These are phyloP conservation scores for Gossypium schwendimanii DNA, from an alignment of 441 rosid species.

Conservation along the genomic window DNA sequence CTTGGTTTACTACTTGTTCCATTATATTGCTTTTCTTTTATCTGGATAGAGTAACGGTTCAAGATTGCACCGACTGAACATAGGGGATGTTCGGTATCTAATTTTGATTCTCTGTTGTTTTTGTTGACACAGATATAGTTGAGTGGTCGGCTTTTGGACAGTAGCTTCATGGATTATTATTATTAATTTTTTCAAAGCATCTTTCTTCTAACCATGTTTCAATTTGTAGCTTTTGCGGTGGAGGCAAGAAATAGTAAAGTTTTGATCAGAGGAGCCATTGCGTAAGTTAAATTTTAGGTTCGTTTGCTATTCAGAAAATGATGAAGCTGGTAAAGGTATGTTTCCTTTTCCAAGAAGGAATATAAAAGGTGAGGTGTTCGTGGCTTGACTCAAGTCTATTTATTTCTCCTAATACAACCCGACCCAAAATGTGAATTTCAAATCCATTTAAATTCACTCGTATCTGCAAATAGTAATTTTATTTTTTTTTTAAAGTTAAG, in stretches of 20 bases:
- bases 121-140: slow-evolving; percentile 38
- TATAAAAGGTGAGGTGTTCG: neutral
- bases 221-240: slow-evolving; percentile 31
- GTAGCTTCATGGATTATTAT: slow-evolving; percentile 24
- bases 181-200: slow-evolving; percentile 11
- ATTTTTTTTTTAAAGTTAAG: too few species aligned
- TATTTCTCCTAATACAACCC: neutral
- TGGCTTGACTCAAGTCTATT: neutral
- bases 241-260: slow-evolving; percentile 23
- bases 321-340: slow-evolving; percentile 41
- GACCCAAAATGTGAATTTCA: neutral
- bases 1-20: slow-evolving; percentile 13
- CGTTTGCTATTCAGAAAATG: slow-evolving; percentile 17
- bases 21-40: neutral
- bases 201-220: slow-evolving; percentile 26
- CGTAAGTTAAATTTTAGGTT: slow-evolving; percentile 24
- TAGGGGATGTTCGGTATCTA: slow-evolving; percentile 17
- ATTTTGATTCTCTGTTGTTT: slow-evolving; percentile 29
- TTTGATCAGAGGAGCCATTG: slow-evolving; percentile 23
- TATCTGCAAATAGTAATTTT: too few species aligned
- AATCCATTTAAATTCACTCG: neutral
- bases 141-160: slow-evolving; percentile 26
- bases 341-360: slow-evolving; percentile 16
- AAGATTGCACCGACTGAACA: slow-evolving; percentile 15
- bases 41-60: slow-evolving; percentile 14